phyloP scores from a whole-genome alignment of 139 green algal species.

The Chlamydomonas sp. region DNA sequence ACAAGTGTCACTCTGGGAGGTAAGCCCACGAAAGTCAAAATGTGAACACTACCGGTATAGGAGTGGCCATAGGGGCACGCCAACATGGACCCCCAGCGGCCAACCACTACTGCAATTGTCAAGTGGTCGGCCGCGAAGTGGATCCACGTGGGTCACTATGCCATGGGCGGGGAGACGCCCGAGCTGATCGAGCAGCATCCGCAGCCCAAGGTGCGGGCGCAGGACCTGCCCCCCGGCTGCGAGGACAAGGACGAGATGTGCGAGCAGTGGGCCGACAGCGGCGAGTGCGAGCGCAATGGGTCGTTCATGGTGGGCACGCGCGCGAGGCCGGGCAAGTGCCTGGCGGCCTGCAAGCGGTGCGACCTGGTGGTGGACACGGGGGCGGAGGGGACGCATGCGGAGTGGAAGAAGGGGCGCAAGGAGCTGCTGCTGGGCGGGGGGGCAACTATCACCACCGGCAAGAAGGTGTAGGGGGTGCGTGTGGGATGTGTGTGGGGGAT shows the following conservation, averaged over 20 bases:
- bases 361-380: slow-evolving; percentile 42
- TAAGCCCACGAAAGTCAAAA: too few relatives aligned
- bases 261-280: slow-evolving; percentile 30
- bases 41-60: too few relatives aligned
- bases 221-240: slow-evolving; percentile 22
- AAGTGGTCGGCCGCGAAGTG: slow-evolving; percentile 73
- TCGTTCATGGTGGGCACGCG: slow-evolving; percentile 50
- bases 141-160: slow-evolving; percentile 60
- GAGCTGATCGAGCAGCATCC: slow-evolving; percentile 45
- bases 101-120: neutral
- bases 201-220: slow-evolving; percentile 17
- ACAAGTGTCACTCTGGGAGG: too few relatives aligned
- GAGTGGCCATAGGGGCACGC: neutral
- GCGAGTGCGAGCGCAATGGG: slow-evolving; percentile 51
- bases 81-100: too few relatives aligned
- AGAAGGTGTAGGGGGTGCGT: too few relatives aligned
- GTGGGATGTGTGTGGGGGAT: too few relatives aligned
- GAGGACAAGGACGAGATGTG: slow-evolving; percentile 41
- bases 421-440: too few relatives aligned
- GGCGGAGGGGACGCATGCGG: slow-evolving; percentile 33
- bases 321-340: slow-evolving; percentile 47
- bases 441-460: too few relatives aligned
- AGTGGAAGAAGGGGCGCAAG: slow-evolving; percentile 4
- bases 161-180: slow-evolving; percentile 21
- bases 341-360: slow-evolving; percentile 49